Percentiles rank a stretch among this genome's conserved stretches.
These are phyloP conservation scores for Crocinoboletus sp. DNA, from an alignment of 1,284 basidiomycete species.

Conservation along the genomic window DNA sequence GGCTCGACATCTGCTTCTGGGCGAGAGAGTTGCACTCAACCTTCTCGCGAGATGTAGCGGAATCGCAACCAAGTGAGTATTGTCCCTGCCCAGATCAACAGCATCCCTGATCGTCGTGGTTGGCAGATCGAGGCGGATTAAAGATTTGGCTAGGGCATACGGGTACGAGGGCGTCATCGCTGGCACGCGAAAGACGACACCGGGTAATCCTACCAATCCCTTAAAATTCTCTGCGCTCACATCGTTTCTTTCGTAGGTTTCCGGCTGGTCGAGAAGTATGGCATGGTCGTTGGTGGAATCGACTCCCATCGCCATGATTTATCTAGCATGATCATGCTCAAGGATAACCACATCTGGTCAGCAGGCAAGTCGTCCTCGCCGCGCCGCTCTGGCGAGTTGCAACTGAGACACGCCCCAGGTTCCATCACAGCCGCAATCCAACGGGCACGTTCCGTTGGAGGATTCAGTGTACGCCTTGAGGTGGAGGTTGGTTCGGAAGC, in stretches of 20 bases:
- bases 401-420: constrained; percentile 42
- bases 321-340: constrained; percentile 99
- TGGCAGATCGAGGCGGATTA: constrained; percentile 72
- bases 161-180: constrained; percentile 91
- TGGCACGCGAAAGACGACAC: constrained; percentile 97
- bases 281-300: constrained; percentile 97
- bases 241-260: constrained; percentile 55
- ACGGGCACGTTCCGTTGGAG: constrained; percentile 84
- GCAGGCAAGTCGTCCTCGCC: constrained; percentile 52
- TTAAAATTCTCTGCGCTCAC: constrained; percentile 1
- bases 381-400: background rate
- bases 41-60: constrained; percentile 94
- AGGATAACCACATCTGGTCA: constrained; percentile 99
- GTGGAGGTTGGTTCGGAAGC: constrained; percentile 89
- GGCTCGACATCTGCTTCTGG: constrained; percentile 85
- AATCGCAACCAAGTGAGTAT: constrained; percentile 85
- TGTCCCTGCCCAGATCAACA: background rate
- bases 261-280: constrained; percentile 97
- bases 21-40: constrained; percentile 94
- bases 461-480: constrained; percentile 91
- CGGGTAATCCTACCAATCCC: constrained; percentile 47
- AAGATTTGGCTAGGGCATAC: constrained; percentile 72
- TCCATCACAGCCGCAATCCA: constrained; percentile 89
- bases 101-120: constrained; percentile 4
- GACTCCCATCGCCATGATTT: constrained; percentile 97